Conservation (phyloP, 2,329 filamentous ascomycete genomes). For the Davidsoniella neocaledoniae region DNA sequence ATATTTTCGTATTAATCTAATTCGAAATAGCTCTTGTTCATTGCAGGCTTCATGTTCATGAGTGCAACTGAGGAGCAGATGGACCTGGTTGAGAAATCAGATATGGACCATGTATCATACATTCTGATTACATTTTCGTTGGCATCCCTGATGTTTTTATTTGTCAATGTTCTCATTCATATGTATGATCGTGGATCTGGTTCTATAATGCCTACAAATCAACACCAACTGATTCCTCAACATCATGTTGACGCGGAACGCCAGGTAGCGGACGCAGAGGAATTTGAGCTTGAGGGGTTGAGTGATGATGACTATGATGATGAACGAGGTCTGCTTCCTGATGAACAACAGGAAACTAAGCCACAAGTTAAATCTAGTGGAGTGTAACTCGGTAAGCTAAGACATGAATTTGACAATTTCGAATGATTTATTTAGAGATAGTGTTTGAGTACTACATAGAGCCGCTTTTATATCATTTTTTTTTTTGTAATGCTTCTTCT, state of each 20-base stretch:
- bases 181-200: conserved; percentile 54
- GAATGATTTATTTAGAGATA: no score
- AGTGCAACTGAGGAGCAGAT: conserved; percentile 95
- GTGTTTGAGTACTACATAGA: no score
- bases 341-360: background rate
- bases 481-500: no score
- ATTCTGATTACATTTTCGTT: conserved; percentile 82
- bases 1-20: conserved; percentile 14
- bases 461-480: no score
- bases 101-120: conserved; percentile 80
- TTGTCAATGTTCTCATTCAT: conserved; percentile 69
- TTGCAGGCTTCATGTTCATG: conserved; percentile 94
- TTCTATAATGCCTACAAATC: conserved; percentile 14
- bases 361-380: background rate
- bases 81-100: conserved; percentile 52
- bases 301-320: conserved; percentile 78
- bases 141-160: conserved; percentile 80
- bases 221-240: conserved; percentile 1
- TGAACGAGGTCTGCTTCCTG: conserved; percentile 18
- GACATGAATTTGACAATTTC: no score
- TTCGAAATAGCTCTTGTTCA: conserved; percentile 56
- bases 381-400: no score
- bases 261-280: conserved; percentile 63
- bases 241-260: conserved; percentile 28
- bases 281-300: conserved; percentile 75